phyloP scores from a whole-genome alignment of 495 filamentous ascomycete genomes.

The Aspergillus asperescens region DNA sequence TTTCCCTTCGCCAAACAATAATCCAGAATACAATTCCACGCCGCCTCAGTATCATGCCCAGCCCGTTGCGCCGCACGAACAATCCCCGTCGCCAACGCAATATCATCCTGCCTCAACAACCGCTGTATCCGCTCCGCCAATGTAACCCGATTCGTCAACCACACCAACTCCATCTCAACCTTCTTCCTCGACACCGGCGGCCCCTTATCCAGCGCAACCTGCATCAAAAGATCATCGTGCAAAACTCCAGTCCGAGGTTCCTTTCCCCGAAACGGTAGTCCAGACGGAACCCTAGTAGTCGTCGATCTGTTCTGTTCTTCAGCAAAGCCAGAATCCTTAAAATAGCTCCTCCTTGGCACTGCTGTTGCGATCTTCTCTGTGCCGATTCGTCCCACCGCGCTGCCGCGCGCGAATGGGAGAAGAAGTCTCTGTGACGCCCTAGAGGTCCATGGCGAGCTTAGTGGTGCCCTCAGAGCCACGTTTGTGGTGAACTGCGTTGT shows the following conservation, averaged over 20 bases:
- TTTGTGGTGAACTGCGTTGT: slow-evolving; percentile 10
- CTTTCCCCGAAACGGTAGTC: too few relatives aligned
- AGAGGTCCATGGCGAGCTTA: slow-evolving; percentile 6
- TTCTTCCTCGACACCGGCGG: slow-evolving; percentile 10
- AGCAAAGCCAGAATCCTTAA: too few relatives aligned
- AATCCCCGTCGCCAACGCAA: slow-evolving; percentile 58
- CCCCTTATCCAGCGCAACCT: slow-evolving; percentile 2
- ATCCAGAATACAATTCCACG: slow-evolving; percentile 67
- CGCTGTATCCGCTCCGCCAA: slow-evolving; percentile 58
- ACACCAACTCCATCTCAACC: slow-evolving; percentile 52
- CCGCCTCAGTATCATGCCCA: slow-evolving; percentile 55
- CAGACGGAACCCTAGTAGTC: too few relatives aligned
- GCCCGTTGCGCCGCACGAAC: slow-evolving; percentile 60
- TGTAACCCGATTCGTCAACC: slow-evolving; percentile 59
- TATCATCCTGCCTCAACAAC: slow-evolving; percentile 48
- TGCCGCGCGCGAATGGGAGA: not conserved
- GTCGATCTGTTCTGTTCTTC: too few relatives aligned
- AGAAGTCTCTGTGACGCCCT: slow-evolving; percentile 3
- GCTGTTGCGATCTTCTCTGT: not conserved
- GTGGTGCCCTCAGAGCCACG: slow-evolving; percentile 9
- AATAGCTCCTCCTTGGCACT: too few relatives aligned
- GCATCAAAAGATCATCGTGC: not conserved
- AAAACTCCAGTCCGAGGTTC: not conserved
- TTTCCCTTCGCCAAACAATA: slow-evolving; percentile 56
- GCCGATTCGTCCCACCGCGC: not conserved